Base-by-base conservation (phyloP, 2,329 filamentous ascomycete species). In the Alternaria longipes region DNA sequence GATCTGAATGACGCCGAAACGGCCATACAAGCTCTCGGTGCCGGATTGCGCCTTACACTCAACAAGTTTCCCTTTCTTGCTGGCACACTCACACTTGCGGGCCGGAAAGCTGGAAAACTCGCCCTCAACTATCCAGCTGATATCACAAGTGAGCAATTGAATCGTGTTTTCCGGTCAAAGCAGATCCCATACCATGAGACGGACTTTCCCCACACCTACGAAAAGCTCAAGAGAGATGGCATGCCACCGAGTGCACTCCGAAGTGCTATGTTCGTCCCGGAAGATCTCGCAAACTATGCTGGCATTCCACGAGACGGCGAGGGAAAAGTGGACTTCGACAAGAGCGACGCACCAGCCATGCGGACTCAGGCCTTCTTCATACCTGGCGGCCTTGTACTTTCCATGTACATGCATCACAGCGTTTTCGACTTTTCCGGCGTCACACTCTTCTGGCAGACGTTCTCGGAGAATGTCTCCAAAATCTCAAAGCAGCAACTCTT, bases 191-290 rank as follows among this genome's bases (percentile, higher is more conserved):
- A 62, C 26, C 55, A 68, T 34, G 38, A 64, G 14, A 40, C 59
- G 3, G 62, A 63, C 9, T 75, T 69, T 41, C 71, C 69, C 8
- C 56, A 69, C 44, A 65, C 67, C 16, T 78, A 78, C 38, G 68
- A 69, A 28, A 54, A 70, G n/a, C 69, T 78, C n/a, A 74, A 70
- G 63, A 50, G 56, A 47, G 44, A 65, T 28, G 74, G 74, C 20
- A 76, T 78, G 74, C 75, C 75, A 11, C 71, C 73, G 5, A 73
- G 69, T 55, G 70, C 69, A n/a, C 72, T 77, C 59, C 68, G 65
- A 38, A 67, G 70, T 34, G 53, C 67, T 28, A 69, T 68, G 56
- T 76, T 77, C 60, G 68, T 72, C 4, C 75, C 75, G 11, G 68
- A 74, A 42, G 69, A 73, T 46, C 69, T 78, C 36, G 56, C 59